Evolutionary conservation across 441 rosid genomes (phyloP), one percentile per base, ranked within the genome.

Genomic region (Pelargonium myrrhifolium): DNA sequence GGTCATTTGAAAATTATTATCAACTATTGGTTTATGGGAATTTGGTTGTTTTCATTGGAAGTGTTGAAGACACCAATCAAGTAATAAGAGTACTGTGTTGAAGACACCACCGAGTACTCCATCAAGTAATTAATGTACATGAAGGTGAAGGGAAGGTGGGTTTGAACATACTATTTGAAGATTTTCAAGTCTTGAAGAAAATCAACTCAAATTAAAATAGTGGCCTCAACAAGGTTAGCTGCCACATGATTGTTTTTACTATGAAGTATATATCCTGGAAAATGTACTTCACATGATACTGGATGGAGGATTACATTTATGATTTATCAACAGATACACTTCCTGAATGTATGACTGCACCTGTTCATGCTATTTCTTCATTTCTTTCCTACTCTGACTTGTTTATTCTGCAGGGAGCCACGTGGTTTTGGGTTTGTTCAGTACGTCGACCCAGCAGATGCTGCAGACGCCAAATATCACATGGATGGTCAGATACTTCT

Each of bases 391-490:
- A 17, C 39, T 51, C 71, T 70, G 18, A 6, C 37, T 55, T 63
- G 9, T 72, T 64, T 67, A 59, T 74, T 35, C 20, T 78, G 74
- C 82, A 94, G 99, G 82, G 89, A 88, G 70, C 99, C 96, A 2
- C 97, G 85, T 3, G 93, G 93, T 26, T 87, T 85, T 65, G 93
- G 93, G 15, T 87, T 87, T 76, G 84, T 87, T 62, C 93, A 87
- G 74, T 84, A 70, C 78, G 66, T 82, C 35, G 84, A 87, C 65
- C 86, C 87, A 49, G 88, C 75, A 26, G 93, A 85, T 81, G 88
- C 93, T 61, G 85, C 85, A 22, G 90, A 87, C 80, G 93, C 89
- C 20, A 84, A 85, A 65, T 82, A 82, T 70, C 85, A 80, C 65
- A 71, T 87, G 83, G 90, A 87, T 84, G 93, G 93, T 39, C 78